Evolutionary conservation across 495 filamentous ascomycete species (phyloP), one percentile per base, ranked within the genome.

Genomic region (Sabuloglossum arenarium): DNA sequence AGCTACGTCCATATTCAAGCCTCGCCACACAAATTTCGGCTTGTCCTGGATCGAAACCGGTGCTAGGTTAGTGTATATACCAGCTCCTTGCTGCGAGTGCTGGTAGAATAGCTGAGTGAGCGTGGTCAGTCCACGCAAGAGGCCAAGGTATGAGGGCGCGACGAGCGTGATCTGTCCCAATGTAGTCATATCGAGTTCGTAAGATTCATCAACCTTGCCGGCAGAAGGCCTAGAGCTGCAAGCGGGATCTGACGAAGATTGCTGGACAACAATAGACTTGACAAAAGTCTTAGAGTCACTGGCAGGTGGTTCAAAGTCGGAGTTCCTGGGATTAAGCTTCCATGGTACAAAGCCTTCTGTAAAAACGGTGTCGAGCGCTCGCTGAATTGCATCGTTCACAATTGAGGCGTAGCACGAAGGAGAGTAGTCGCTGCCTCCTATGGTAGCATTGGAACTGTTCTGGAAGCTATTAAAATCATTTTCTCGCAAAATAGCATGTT

Each of bases 41-140:
- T 68, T 61, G 63, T 89, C 85, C 27, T 63, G 65, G 63, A 90
- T 85, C 12, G 66, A 56, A 0, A 88, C 72, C 0, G 85, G 85
- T 1, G 82, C 84, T 21, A 73, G 63, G 1, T 72, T 73, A 0
- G 79, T 83, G 67, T 89, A 90, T 39, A 75, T 73, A 37, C 68
- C 71, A 19, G 66, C 63, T 5, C 68, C 71, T 12, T 65, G 56
- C 19, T 54, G 29, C 27, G 81, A 79, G 64, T 84, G 79, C 59
- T 73, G 56, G 68, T 75, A 89, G 69, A 89, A 90, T 21, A 90
- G 72, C 69, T 90, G 85, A 3, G 73, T 71, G 64, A 90, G 82
- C 3, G 82, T 81, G 55, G 81, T 75, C 12, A 90, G 67, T 12
- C 71, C 86, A 50, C 78, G 77, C 5, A 84, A 68, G 9, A 88